Evolutionary conservation across 805 yeast genomes (phyloP), one percentile per base, ranked within the genome.

Genomic region (Saccharomycopsis sp.): DNA sequence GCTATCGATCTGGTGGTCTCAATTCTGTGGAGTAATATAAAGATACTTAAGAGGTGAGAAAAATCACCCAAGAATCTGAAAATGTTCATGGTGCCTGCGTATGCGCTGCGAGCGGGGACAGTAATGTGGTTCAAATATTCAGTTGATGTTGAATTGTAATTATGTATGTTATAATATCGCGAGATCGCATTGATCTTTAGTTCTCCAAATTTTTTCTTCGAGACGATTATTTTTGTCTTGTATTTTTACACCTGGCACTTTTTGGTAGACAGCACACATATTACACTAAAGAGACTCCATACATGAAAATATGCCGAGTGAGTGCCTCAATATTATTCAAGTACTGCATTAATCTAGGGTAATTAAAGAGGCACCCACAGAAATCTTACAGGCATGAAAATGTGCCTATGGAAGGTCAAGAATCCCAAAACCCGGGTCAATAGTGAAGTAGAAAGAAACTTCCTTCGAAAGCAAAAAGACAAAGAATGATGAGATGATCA

Each of bases 41-140:
- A 74, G 53, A 89, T 88, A 64, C 95, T 84, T 16, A 86, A 82
- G 70, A 89, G 73, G 69, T 94, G 99, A 52, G 94, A 82, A 57
- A 89, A 67, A 68, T 94, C 99, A 29, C 92, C 96, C 50, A 67
- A 62, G 24, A 75, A 65, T 65, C 81, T 70, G 64, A 78, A 77
- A 44, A 77, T 62, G 63, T 78, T 79, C 66, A 73, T 65, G 68
- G 63, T 72, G 55, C 34, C 23, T 16, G 23, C 23, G 50, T 44
- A 16, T 44, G 50, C 20, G 50, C 15, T 44, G 12, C 12, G 37
- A 29, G n/a, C n/a, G n/a, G n/a, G n/a, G 12, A 29, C 12, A 29
- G 5, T 5, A 7, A 29, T 29, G 37, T 12, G 5, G 5, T 12
- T 29, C 37, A 29, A 29, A 29, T 29, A 5, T 29, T 5, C 37